Evolutionary conservation across 177 flowering plant species (phyloP), one percentile per base, ranked within the genome.

Genomic region (Tripterygium wilfordii): DNA sequence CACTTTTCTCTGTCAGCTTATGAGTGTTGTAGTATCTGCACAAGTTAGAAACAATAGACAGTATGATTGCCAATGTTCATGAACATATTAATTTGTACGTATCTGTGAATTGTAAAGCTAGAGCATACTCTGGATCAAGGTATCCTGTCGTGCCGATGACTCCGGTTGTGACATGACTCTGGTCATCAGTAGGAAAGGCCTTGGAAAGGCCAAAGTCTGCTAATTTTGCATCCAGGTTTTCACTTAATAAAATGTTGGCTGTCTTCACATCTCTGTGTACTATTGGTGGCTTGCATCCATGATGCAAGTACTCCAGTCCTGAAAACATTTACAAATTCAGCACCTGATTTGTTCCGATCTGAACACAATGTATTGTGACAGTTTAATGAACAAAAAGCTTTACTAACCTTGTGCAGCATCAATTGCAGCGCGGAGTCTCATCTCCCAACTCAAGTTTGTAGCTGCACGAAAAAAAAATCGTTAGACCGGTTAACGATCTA

Each of bases 1-100:
- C 75, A 22, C 71, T 70, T 41, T 74, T 70, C 49, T 58, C 65
- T 1, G 36, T 58, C 31, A 72, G 15, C 35, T 53, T 25, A 1
- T 46, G 38, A 25, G 64, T 31, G 13, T 10, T 16, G 17, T 47
- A 51, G 30, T 49, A 66, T 48, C 75, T 65, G 53, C 28, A 58
- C 7, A 30, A 30, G 12, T 30, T n/a, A n/a, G n/a, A n/a, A n/a
- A n/a, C n/a, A n/a, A n/a, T n/a, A n/a, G n/a, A n/a, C n/a, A n/a
- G n/a, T n/a, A n/a, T n/a, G n/a, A n/a, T n/a, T n/a, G n/a, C n/a
- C n/a, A n/a, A n/a, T n/a, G n/a, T n/a, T n/a, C n/a, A n/a, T n/a
- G n/a, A n/a, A n/a, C n/a, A n/a, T n/a, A n/a, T n/a, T n/a, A n/a
- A n/a, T n/a, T n/a, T n/a, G n/a, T n/a, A n/a, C n/a, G n/a, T n/a